phyloP scores from a whole-genome alignment of 257 asterid species.

The Solanum sparsipilum region DNA sequence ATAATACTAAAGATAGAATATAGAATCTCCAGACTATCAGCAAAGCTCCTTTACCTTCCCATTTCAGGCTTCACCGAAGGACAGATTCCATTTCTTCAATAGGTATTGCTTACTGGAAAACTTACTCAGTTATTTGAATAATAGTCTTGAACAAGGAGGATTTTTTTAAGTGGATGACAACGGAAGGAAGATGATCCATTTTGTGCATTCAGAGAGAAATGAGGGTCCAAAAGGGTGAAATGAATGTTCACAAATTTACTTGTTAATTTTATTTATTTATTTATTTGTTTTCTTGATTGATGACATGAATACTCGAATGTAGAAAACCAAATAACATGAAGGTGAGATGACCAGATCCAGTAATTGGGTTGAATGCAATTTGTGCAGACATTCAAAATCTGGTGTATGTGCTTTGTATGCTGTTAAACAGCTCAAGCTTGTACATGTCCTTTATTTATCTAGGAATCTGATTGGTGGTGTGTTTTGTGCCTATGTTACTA shows the following conservation, averaged over 20 bases:
- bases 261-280: neutral
- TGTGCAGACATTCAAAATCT: neutral
- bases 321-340: neutral
- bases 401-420: neutral
- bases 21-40: neutral
- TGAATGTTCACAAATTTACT: neutral
- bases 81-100: neutral
- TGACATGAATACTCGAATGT: neutral
- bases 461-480: neutral
- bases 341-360: neutral
- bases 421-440: neutral
- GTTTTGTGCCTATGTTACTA: neutral
- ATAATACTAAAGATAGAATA: neutral
- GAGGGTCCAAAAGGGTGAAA: neutral
- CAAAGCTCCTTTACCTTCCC: neutral
- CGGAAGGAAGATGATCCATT: neutral
- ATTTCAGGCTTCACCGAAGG: neutral
- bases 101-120: neutral
- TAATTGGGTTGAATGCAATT: neutral
- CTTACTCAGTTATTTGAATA: neutral
- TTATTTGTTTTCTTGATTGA: neutral
- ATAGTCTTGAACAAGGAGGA: neutral
- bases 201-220: neutral
- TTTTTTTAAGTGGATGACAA: neutral
- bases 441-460: neutral